These are phyloP conservation scores for Phenoliferia sp. DNA, from an alignment of 1,284 basidiomycete genomes.

Conservation along the genomic window DNA sequence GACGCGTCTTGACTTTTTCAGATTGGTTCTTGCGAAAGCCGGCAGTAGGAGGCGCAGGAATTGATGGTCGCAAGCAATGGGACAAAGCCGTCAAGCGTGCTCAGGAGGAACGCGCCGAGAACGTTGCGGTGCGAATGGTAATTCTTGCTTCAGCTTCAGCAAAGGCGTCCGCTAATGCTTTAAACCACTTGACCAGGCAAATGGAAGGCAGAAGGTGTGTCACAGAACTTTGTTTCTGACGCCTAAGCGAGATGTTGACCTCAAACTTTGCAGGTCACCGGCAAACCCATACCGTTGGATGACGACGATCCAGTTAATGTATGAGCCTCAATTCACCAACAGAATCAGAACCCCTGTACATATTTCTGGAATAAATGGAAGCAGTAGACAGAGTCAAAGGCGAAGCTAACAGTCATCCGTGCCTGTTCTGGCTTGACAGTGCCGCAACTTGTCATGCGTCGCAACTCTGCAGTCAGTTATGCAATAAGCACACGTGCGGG, in stretches of 20 bases:
- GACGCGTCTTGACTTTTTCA: not conserved
- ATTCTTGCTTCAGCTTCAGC: not conserved
- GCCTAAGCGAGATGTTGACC: not conserved
- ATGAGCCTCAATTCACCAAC: no score
- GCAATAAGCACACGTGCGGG: no score
- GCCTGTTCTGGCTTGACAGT: no score
- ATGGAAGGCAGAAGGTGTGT: not conserved
- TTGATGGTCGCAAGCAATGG: slow-evolving; percentile 21
- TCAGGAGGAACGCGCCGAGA: slow-evolving; percentile 2
- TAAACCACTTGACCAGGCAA: not conserved
- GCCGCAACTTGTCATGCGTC: no score
- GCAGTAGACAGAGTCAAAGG: no score
- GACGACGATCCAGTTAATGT: no score
- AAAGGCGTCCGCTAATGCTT: not conserved
- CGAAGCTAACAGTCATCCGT: no score
- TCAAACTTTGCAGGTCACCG: not conserved
- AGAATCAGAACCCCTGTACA: no score
- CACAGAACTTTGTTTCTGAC: not conserved
- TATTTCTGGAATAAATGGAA: no score
- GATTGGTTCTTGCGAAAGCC: slow-evolving; percentile 10
- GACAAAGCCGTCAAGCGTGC: slow-evolving; percentile 12
- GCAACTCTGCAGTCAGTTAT: no score
- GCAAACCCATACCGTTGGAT: not conserved
- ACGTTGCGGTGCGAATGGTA: not conserved
- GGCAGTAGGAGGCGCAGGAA: slow-evolving; percentile 6